These are phyloP conservation scores for Ceratobasidium sp. DNA, from an alignment of 1,284 basidiomycete genomes.

Conservation along the genomic window DNA sequence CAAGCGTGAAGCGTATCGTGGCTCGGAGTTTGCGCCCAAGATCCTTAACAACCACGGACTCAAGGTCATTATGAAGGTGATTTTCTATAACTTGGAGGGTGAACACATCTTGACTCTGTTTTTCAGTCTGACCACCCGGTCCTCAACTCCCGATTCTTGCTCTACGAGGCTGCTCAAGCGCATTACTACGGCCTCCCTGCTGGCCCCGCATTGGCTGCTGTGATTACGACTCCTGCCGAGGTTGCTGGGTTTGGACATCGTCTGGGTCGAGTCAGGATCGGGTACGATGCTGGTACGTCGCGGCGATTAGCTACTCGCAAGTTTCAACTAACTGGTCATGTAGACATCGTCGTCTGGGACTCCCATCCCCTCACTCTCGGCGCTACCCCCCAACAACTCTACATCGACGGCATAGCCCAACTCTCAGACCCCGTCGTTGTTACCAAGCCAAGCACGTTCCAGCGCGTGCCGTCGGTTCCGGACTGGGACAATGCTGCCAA, in stretches of 20 bases:
- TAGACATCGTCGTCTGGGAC: constrained; percentile 89
- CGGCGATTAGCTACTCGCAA: not conserved
- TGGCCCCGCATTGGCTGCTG: constrained; percentile 72
- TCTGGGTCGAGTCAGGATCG: constrained; percentile 76
- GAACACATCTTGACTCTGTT: constrained; percentile 53
- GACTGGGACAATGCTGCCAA: constrained; percentile 70
- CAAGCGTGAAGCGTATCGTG: constrained; percentile 87
- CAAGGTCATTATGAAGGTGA: constrained; percentile 79
- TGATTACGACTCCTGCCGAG: constrained; percentile 82
- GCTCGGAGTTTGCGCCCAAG: constrained; percentile 84
- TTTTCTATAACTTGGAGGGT: not conserved
- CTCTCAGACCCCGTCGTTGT: constrained; percentile 48
- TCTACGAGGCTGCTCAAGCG: constrained; percentile 89
- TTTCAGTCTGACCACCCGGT: constrained; percentile 62
- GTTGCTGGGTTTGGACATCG: constrained; percentile 84
- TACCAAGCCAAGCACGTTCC: constrained; percentile 60
- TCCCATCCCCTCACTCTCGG: constrained; percentile 76
- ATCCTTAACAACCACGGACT: constrained; percentile 81
- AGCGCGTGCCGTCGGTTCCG: constrained; percentile 66
- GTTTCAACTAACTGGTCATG: not conserved
- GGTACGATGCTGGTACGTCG: constrained; percentile 58
- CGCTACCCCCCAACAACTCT: constrained; percentile 64
- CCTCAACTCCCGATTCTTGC: constrained; percentile 79
- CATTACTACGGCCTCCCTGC: constrained; percentile 74
- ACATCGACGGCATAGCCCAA: constrained; percentile 69